phyloP scores from a whole-genome alignment of 805 yeast species.

The Metschnikowia borealis region DNA sequence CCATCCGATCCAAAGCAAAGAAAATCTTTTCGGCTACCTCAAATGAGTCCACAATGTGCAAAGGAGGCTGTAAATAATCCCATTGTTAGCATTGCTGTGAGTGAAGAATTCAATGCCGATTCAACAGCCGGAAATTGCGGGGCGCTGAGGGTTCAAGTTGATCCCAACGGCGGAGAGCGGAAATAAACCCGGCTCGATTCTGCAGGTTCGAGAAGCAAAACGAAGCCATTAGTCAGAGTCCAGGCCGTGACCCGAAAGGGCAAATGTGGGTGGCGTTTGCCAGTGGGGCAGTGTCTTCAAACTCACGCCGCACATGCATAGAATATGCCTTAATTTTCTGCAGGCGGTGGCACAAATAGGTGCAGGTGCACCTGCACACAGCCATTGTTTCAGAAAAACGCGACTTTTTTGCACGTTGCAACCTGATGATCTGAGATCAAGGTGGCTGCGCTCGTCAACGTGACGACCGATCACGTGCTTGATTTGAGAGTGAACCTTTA shows the following conservation, averaged over 20 bases:
- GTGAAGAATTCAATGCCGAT: neutral
- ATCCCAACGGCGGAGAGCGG: neutral
- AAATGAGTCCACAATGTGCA: neutral
- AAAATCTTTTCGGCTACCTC: too few species aligned
- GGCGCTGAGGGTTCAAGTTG: neutral
- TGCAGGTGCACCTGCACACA: neutral
- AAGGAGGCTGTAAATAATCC: too few species aligned
- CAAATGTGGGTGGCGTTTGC: neutral
- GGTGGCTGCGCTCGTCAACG: neutral
- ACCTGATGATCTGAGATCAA: neutral
- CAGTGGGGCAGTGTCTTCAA: neutral
- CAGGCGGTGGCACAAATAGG: neutral
- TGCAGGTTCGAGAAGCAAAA: neutral
- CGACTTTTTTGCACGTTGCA: conserved; percentile 3
- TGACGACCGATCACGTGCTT: neutral
- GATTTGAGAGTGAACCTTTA: too few species aligned
- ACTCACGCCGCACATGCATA: conserved; percentile 1
- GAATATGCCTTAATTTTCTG: neutral
- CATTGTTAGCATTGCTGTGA: neutral
- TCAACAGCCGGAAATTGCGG: too few species aligned
- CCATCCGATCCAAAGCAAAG: too few species aligned
- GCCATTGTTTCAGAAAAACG: neutral
- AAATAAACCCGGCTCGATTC: neutral
- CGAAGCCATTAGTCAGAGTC: neutral
- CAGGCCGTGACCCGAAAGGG: neutral